These are phyloP conservation scores for Aspergillus udagawae DNA, from an alignment of 2,329 filamentous ascomycete species.

Conservation along the genomic window DNA sequence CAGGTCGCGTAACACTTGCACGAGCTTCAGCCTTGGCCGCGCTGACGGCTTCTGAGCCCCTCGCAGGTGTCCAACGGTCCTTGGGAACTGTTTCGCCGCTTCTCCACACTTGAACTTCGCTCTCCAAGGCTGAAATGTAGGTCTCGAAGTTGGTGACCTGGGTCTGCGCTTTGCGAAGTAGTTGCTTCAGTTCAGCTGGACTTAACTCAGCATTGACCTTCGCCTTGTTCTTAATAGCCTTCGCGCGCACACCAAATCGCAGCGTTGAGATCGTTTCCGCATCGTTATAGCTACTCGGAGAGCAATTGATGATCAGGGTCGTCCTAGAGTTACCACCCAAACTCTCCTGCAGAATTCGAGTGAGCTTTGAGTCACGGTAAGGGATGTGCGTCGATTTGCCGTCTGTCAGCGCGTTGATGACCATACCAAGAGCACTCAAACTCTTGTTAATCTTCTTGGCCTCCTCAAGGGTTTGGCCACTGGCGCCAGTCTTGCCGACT, in stretches of 20 bases:
- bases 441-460: slow-evolving; percentile 99
- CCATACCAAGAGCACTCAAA: slow-evolving; percentile 95
- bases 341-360: slow-evolving; percentile 93
- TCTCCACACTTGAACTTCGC: slow-evolving; percentile 83
- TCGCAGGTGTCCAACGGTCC: slow-evolving; percentile 76
- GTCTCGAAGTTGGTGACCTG: slow-evolving; percentile 85
- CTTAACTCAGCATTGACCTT: slow-evolving; percentile 99
- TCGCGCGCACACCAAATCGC: slow-evolving; percentile 91
- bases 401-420: slow-evolving; percentile 95
- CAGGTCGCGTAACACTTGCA: slow-evolving; percentile 40
- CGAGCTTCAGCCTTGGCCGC: slow-evolving; percentile 47
- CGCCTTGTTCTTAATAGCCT: slow-evolving; percentile 99
- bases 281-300: slow-evolving; percentile 98
- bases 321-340: slow-evolving; percentile 96
- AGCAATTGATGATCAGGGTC: slow-evolving; percentile 98
- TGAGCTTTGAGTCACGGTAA: slow-evolving; percentile 97
- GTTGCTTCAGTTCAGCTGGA: slow-evolving; percentile 85
- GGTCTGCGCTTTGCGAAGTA: slow-evolving; percentile 87
- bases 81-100: slow-evolving; percentile 82
- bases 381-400: slow-evolving; percentile 95
- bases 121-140: slow-evolving; percentile 79
- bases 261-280: slow-evolving; percentile 88
- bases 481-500: slow-evolving; percentile 96
- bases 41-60: slow-evolving; percentile 53
- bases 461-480: slow-evolving; percentile 93